Base-by-base conservation (phyloP, 2,329 filamentous ascomycete genomes). In the Lecanicillium sp. region DNA sequence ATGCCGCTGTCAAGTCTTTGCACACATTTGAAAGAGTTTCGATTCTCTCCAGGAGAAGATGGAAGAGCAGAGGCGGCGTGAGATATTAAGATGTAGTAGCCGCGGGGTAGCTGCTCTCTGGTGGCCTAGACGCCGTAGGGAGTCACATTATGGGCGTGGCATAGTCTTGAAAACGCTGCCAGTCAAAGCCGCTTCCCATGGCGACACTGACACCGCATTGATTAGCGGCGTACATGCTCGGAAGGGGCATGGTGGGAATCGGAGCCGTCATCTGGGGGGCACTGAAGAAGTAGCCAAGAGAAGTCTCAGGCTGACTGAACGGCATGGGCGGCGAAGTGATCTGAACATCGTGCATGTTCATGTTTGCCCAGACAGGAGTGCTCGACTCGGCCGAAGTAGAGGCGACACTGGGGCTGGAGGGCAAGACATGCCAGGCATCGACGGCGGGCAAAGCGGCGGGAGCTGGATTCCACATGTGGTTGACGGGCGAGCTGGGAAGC, bases 381-480 rank as follows among this genome's bases (percentile, higher is more conserved):
- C 75, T 55, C 28, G 80, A 81, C 57, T 92, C 86, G 57, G 73
- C 73, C 39, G 82, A 83, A 6, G 63, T 65, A 25, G 84, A 81
- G 29, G 83, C 78, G 37, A 85, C 78, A 59, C 80, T 86, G 37
- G 88, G 85, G 54, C 86, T 95, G 39, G 90, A 95, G 33, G 89
- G 85, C 40, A 95, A 70, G 49, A 95, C 80, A 60, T 83, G 87
- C 90, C 90, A 96, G 41, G 85, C 74, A 45, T 96, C 88, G 43
- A 94, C 78, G 5, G 77, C 75, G 31, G 83, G 74, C 45, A 87
- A 65, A 30, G 73, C 73, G 40, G 78, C 72, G 41, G 80, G 74
- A 41, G 85, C 68, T 25, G 73, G 71, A 35, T 75, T 67, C 90
- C 89, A 95, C 75, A 90, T 86, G 61, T 73, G 78, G 51, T 80